These are phyloP conservation scores for Exophiala spinifera DNA, from an alignment of 2,329 filamentous ascomycete species.

Conservation along the genomic window DNA sequence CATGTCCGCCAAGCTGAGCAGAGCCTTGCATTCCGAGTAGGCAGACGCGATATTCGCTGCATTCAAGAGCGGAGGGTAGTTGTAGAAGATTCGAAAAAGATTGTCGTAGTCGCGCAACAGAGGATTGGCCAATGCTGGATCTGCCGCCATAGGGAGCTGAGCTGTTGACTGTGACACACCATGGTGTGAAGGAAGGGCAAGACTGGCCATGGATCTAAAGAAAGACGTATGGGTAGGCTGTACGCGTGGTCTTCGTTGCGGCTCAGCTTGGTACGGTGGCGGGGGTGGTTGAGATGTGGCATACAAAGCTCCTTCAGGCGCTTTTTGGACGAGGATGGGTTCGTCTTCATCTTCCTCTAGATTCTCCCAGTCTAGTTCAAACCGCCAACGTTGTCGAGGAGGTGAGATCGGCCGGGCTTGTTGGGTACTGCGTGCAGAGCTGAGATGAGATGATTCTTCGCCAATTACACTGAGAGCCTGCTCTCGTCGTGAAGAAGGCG, in stretches of 20 bases:
- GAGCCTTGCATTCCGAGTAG: slow-evolving; percentile 89
- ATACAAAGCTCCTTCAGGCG: slow-evolving; percentile 22
- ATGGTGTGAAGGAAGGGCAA: slow-evolving; percentile 48
- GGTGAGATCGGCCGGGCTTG: slow-evolving; percentile 29
- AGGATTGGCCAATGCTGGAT: slow-evolving; percentile 64
- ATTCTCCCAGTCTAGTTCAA: slow-evolving; percentile 76
- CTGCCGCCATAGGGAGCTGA: slow-evolving; percentile 51
- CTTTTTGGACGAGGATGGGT: slow-evolving; percentile 81
- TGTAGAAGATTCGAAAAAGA: slow-evolving; percentile 93
- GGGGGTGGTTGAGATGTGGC: slow-evolving; percentile 31
- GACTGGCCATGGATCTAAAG: slow-evolving; percentile 83
- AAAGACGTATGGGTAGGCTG: slow-evolving; percentile 64
- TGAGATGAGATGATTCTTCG: slow-evolving; percentile 44
- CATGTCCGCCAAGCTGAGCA: slow-evolving; percentile 85
- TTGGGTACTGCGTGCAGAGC: neutral
- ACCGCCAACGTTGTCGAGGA: slow-evolving; percentile 70
- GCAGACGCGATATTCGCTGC: slow-evolving; percentile 85
- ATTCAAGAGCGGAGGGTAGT: slow-evolving; percentile 79
- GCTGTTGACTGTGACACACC: slow-evolving; percentile 51
- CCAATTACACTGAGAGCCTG: slow-evolving; percentile 54
- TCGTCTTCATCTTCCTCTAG: slow-evolving; percentile 64
- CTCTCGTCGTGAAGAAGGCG: slow-evolving; percentile 28
- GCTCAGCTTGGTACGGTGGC: slow-evolving; percentile 40
- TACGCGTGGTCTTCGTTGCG: slow-evolving; percentile 64
- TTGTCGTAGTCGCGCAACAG: slow-evolving; percentile 92